Base-by-base conservation (phyloP, 2,329 filamentous ascomycete genomes). In the Neonectria neomacrospora region DNA sequence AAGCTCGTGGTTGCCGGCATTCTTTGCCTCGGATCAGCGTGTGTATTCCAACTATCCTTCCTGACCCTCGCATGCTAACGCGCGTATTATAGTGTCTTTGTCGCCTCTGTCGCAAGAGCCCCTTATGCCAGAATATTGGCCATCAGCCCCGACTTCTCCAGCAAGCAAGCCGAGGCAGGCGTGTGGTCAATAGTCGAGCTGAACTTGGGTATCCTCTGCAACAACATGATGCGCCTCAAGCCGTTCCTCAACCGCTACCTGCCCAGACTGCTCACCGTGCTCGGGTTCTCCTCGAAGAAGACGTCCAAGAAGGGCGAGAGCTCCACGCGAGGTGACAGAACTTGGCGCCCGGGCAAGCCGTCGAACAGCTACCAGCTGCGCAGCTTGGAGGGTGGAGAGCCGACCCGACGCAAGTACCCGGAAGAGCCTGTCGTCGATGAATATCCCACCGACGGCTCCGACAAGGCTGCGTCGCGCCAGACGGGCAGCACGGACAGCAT, bases 141-240 rank as follows among this genome's bases (percentile, higher is more conserved):
- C 4, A 56, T 53, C 5, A 32, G 56, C 22, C 3, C 48, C 42
- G 61, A 64, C 28, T 60, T 64, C 22, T 57, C 57, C 9, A 48
- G 53, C 18, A 56, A 55, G 20, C 57, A 64, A 18, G 61, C 61
- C 5, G 57, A 61, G n/a, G 57, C 53, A 5, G 61, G 57, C 26
- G 52, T 64, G 4, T 64, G 61, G 61, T 64, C 61, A 5, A 53
- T 64, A 1, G 57, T 61, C 7, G 61, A 64, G n/a, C 30, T 64
- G 3, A 61, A 61, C 26, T 53, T 64, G 30, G 61, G 61, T 16
- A 64, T 64, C 14, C 22, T 64, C 11, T 64, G 61, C 48, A 61
- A 60, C 57, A 61, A 61, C 22, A 2, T 61, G 12, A 64, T 64
- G 61, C 53, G 61, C 16, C 26, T 64, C 3, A 64, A 61, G 28